Conservation (phyloP, 2,329 filamentous ascomycete genomes). For the Cylindrodendrum hubeiense region DNA sequence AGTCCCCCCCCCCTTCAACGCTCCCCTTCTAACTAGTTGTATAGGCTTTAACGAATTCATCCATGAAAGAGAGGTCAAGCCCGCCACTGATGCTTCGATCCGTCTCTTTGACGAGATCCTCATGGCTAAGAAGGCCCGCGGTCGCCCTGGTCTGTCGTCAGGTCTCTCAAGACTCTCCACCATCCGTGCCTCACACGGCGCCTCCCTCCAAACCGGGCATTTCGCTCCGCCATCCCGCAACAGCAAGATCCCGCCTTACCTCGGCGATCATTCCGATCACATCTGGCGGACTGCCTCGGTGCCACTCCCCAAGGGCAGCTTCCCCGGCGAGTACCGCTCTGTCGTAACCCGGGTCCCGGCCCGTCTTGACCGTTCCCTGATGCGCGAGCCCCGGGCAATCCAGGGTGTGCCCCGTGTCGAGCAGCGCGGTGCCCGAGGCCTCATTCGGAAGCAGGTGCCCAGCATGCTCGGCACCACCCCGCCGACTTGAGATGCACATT, state of each 20-base stretch:
- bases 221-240: constrained; percentile 52
- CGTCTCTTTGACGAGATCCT: constrained; percentile 89
- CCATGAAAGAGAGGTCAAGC: constrained; percentile 79
- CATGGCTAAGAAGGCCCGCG: constrained; percentile 78
- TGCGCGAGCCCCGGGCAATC: constrained; percentile 92
- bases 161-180: constrained; percentile 74
- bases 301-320: constrained; percentile 70
- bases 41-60: constrained; percentile 83
- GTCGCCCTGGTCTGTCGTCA: constrained; percentile 73
- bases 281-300: constrained; percentile 80
- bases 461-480: constrained; percentile 60
- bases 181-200: constrained; percentile 67
- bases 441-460: constrained; percentile 69
- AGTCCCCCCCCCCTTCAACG: background rate
- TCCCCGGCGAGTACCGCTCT: constrained; percentile 71
- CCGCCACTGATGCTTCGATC: constrained; percentile 72
- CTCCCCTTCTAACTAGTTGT: constrained; percentile 21
- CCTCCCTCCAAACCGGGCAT: constrained; percentile 55
- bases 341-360: constrained; percentile 78
- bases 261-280: constrained; percentile 81
- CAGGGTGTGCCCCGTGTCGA: constrained; percentile 83
- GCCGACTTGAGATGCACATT: constrained; percentile 48
- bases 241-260: constrained; percentile 67
- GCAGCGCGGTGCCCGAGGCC: constrained; percentile 61
- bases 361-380: constrained; percentile 85